Base-by-base conservation (phyloP, 2,329 filamentous ascomycete genomes). In the Calonectria montana region DNA sequence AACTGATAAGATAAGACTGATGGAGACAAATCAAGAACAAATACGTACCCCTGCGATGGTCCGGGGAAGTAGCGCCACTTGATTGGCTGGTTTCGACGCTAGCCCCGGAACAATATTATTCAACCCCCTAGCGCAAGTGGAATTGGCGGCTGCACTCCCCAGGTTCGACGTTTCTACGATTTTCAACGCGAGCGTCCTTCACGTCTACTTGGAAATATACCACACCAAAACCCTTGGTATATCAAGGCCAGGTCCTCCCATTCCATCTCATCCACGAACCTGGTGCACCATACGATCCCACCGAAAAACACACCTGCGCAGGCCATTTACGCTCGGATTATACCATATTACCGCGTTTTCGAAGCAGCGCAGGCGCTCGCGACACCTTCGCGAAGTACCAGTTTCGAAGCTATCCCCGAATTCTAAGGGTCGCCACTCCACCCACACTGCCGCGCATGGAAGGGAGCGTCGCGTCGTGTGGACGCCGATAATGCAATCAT, bases 401-500 rank as follows among this genome's bases (percentile, higher is more conserved):
- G 48, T 69, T 55, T 67, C 43, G 45, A 70, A 74, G 67, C 73
- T 77, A 72, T 71, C 73, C 69, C 69, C 73, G 66, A 69, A 71
- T 47, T 67, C 67, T 53, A 62, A 64, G 67, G 72, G 53, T 65
- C 73, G 73, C 67, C 76, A 73, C 73, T 69, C 73, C 74, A 65
- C 57, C 71, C 61, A 71, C 63, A 67, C 75, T 73, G 67, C 77
- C 72, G 77, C 82, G 81, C 65, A 84, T 85, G 83, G 83, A 78
- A 83, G 74, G 73, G 72, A 76, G 73, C 71, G 69, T 78, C 75
- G 81, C 80, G 78, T 82, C 81, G 78, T 74, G 76, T 78, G 75
- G 80, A 82, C 80, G 84, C 83, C 79, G 75, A 86, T 87, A 84
- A 85, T 85, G 88, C 85, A 86, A 85, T 81, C 83, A 92, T 92